Conservation (phyloP, 257 asterid species). For the Penstemon barbatus region DNA sequence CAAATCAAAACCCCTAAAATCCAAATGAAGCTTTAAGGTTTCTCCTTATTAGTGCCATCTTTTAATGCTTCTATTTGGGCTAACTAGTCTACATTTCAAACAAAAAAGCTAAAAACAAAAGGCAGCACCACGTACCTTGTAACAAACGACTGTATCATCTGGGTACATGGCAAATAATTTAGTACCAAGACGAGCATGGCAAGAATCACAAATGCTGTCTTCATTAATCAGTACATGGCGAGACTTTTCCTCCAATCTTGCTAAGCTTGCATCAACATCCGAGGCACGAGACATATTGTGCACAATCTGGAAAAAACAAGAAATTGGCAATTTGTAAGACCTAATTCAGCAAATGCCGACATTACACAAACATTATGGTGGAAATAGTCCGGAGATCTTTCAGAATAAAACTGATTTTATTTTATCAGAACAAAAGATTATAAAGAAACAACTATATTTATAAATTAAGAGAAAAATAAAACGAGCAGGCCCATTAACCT, state of each 20-base stretch:
- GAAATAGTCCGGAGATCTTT: not conserved
- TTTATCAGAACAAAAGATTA: constrained; percentile 5
- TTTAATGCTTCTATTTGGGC: not conserved
- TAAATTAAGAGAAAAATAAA: constrained; percentile 1
- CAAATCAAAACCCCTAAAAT: no score
- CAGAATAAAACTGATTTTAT: not conserved
- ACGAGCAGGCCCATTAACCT: not conserved
- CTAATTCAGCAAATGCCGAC: not conserved
- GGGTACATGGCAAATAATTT: constrained; percentile 97
- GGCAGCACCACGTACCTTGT: constrained; percentile 60
- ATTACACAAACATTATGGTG: not conserved
- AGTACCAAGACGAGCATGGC: constrained; percentile 95
- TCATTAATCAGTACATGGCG: constrained; percentile 82
- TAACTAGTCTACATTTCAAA: not conserved
- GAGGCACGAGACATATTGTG: constrained; percentile 78
- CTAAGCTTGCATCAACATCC: constrained; percentile 76
- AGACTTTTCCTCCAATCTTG: constrained; percentile 89
- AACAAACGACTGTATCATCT: constrained; percentile 91
- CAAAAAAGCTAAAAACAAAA: not conserved
- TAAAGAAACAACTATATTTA: not conserved
- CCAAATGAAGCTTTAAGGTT: not conserved
- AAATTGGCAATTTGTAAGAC: not conserved
- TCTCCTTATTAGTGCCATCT: not conserved
- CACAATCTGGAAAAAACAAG: constrained; percentile 53
- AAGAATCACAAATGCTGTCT: constrained; percentile 86